These are phyloP conservation scores for Salicornia ramosissima DNA, from an alignment of 148 eudicot species.

Conservation along the genomic window DNA sequence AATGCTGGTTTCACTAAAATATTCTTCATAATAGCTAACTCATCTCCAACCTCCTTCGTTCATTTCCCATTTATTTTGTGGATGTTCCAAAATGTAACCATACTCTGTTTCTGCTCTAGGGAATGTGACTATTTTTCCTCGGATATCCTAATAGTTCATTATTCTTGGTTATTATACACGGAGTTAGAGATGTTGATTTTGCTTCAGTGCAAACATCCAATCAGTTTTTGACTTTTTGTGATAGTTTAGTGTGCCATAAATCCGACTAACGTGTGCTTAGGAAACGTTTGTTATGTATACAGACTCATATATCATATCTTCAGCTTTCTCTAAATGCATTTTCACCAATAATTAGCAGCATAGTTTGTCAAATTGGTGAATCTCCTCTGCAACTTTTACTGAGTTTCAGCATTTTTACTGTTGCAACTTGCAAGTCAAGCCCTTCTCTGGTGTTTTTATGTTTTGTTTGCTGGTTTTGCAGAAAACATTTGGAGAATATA, in stretches of 20 bases:
- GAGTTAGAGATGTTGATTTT: background rate
- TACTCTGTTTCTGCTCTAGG: background rate
- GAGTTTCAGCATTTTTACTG: background rate
- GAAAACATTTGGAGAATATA: conserved; percentile 85
- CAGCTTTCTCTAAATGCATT: background rate
- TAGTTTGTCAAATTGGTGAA: background rate
- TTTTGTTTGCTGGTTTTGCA: conserved; percentile 23
- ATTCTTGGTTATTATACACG: background rate
- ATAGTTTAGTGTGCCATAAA: background rate
- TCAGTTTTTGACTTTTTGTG: background rate
- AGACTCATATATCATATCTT: background rate
- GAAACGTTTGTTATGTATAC: background rate
- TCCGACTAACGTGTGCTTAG: background rate
- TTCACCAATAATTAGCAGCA: background rate
- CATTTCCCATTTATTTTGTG: background rate
- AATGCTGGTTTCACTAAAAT: too few species aligned
- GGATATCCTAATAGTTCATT: background rate
- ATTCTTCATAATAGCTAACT: background rate
- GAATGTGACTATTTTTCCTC: background rate
- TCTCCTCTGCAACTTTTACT: background rate
- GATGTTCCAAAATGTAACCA: background rate
- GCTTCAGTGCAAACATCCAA: background rate
- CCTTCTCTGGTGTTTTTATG: background rate
- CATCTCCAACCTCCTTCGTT: too few species aligned
- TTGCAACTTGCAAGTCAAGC: background rate